Evolutionary conservation across 2,329 filamentous ascomycete species (phyloP).

Genomic region (Sclerotinia minor): DNA sequence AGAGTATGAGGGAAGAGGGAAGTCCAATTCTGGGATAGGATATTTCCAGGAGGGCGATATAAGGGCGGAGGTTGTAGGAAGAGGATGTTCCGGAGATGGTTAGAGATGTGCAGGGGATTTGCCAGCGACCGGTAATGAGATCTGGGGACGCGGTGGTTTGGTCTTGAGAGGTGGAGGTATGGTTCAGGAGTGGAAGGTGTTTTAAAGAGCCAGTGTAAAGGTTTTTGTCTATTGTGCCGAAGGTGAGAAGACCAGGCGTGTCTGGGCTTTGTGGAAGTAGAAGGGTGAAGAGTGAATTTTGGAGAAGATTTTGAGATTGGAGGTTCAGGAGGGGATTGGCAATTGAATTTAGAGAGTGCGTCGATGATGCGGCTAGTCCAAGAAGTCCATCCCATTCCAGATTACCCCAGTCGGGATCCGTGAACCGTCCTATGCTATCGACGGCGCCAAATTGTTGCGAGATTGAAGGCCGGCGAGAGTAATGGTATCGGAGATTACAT

Average conservation of each 20-base stretch:
- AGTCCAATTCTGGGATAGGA: conserved; percentile 12
- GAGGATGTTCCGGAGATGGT: conserved; percentile 12
- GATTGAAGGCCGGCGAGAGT: conserved; percentile 4
- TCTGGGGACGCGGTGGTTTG: background rate
- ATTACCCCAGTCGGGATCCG: conserved; percentile 20
- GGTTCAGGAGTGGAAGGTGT: background rate
- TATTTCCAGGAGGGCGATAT: conserved; percentile 11
- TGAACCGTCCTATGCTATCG: background rate
- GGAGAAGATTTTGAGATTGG: background rate
- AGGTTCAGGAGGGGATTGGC: conserved; percentile 1
- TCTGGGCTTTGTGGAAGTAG: background rate
- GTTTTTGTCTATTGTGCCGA: conserved; percentile 5
- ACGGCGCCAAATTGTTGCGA: conserved; percentile 13
- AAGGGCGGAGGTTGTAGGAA: background rate
- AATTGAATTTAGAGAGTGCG: conserved; percentile 5
- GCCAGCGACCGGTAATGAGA: conserved; percentile 8
- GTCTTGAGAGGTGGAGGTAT: background rate
- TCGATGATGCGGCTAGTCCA: conserved; percentile 7
- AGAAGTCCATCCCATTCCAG: conserved; percentile 21
- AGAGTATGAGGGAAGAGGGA: conserved; percentile 1
- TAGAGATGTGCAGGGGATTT: conserved; percentile 1
- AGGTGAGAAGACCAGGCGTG: conserved; percentile 2
- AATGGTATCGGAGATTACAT: conserved; percentile 8
- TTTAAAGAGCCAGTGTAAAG: conserved; percentile 4
- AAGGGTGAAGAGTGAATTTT: conserved; percentile 6